Evolutionary conservation across 2,329 filamentous ascomycete genomes (phyloP).

Genomic region (Fusarium hainanense): DNA sequence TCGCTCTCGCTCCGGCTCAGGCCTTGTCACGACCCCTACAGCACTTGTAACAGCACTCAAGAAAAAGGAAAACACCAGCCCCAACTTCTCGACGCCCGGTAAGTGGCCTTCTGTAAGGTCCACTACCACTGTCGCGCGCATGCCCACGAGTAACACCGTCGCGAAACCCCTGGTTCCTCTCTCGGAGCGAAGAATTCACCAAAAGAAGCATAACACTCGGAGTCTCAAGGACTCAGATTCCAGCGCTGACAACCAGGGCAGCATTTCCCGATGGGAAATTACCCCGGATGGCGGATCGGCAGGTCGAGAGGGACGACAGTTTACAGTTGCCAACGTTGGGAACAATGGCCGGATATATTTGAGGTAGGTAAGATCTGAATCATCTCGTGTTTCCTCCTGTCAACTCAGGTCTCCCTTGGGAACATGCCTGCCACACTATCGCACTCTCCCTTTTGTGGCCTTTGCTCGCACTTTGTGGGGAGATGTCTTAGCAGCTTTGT

Average conservation of each 20-base stretch:
- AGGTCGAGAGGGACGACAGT: constrained; percentile 75
- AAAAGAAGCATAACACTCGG: constrained; percentile 51
- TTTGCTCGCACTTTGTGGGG: constrained; percentile 30
- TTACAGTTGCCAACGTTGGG: constrained; percentile 83
- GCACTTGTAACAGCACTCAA: constrained; percentile 12
- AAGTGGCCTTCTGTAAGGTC: constrained; percentile 42
- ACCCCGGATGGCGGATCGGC: constrained; percentile 70
- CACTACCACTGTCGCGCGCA: constrained; percentile 34
- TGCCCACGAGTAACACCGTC: constrained; percentile 36
- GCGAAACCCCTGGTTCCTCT: constrained; percentile 57
- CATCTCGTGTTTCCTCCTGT: constrained; percentile 12
- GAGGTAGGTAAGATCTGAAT: constrained; percentile 63
- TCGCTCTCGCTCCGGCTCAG: constrained; percentile 38
- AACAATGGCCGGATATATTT: constrained; percentile 86
- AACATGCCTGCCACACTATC: constrained; percentile 33
- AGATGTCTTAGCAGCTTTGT: constrained; percentile 23
- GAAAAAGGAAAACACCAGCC: constrained; percentile 35
- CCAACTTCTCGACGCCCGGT: constrained; percentile 26
- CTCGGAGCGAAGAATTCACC: constrained; percentile 59
- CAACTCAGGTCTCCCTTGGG: constrained; percentile 21
- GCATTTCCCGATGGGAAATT: constrained; percentile 60
- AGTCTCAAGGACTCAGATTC: constrained; percentile 59
- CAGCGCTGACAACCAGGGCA: constrained; percentile 57
- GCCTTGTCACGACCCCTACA: constrained; percentile 21
- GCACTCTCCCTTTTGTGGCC: constrained; percentile 28